Evolutionary conservation across 495 filamentous ascomycete species (phyloP).

Genomic region (Massariosphaeria phaeospora): DNA sequence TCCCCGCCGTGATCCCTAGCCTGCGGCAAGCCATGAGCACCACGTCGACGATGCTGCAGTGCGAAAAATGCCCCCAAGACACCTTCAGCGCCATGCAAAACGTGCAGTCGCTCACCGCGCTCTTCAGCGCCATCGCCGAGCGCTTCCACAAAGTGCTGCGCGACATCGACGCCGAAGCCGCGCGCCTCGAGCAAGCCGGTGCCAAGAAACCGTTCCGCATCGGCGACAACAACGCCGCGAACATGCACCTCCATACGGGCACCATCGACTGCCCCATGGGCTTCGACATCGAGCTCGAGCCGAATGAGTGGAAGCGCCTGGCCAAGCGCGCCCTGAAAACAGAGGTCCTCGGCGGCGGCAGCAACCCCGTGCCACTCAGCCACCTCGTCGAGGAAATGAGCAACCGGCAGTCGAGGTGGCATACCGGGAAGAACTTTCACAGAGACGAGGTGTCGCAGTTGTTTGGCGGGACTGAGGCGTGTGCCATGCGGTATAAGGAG

Average conservation of each 20-base stretch:
- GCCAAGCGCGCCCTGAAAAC: slow-evolving; percentile 38
- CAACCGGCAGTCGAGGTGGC: slow-evolving; percentile 28
- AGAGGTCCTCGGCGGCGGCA: slow-evolving; percentile 35
- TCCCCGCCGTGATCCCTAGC: slow-evolving; percentile 34
- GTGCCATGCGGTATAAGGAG: slow-evolving; percentile 9
- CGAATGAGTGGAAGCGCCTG: slow-evolving; percentile 36
- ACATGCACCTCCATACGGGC: slow-evolving; percentile 36
- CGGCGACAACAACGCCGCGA: slow-evolving; percentile 32
- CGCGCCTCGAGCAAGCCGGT: slow-evolving; percentile 21
- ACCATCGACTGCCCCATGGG: slow-evolving; percentile 35
- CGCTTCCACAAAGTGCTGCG: slow-evolving; percentile 34
- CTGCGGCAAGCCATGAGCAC: slow-evolving; percentile 37
- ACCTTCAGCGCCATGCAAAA: slow-evolving; percentile 38
- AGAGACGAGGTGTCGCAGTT: slow-evolving; percentile 15
- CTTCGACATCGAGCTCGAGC: slow-evolving; percentile 35
- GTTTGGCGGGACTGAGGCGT: slow-evolving; percentile 9
- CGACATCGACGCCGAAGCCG: slow-evolving; percentile 34
- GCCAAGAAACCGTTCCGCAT: slow-evolving; percentile 37
- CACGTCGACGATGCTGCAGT: slow-evolving; percentile 32
- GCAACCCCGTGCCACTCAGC: slow-evolving; percentile 17
- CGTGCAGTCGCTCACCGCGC: slow-evolving; percentile 29
- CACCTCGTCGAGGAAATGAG: slow-evolving; percentile 33
- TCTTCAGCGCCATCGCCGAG: slow-evolving; percentile 35
- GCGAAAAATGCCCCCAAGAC: slow-evolving; percentile 35
- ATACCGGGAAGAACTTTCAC: slow-evolving; percentile 1